Evolutionary conservation across 768 basidiomycete species (phyloP).

Genomic region (Austroboletus eburneus): DNA sequence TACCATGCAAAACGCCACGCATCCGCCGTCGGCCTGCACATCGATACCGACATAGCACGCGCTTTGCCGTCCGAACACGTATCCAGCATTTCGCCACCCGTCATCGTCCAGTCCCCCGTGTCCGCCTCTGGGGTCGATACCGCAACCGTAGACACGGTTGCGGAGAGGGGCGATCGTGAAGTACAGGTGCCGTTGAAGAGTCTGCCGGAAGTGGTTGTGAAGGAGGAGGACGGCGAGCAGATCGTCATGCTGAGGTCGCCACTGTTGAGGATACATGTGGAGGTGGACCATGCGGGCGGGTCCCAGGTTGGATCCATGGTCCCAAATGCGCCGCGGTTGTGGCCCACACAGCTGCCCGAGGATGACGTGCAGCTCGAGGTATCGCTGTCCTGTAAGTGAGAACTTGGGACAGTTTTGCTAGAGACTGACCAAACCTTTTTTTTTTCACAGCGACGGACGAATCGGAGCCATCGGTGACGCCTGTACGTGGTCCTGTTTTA

Average conservation of each 20-base stretch:
- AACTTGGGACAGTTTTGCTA: too few species aligned
- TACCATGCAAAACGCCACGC: constrained; percentile 48
- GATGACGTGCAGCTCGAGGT: constrained; percentile 17
- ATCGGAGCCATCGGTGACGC: constrained; percentile 7
- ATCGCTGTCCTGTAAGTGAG: too few species aligned
- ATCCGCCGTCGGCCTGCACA: constrained; percentile 36
- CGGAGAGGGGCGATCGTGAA: too few species aligned
- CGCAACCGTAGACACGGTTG: too few species aligned
- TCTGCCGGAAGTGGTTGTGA: constrained; percentile 8
- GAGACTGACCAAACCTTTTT: background rate
- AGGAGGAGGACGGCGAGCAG: background rate
- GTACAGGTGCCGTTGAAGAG: background rate
- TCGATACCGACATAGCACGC: constrained; percentile 42
- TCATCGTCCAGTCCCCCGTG: constrained; percentile 31
- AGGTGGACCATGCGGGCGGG: background rate
- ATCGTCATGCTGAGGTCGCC: constrained; percentile 10
- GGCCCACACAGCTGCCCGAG: constrained; percentile 23
- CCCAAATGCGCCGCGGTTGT: constrained; percentile 26
- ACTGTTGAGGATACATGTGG: constrained; percentile 6
- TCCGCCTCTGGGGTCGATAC: too few species aligned
- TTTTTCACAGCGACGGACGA: constrained; percentile 9
- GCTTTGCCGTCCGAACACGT: constrained; percentile 37
- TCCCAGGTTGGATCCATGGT: background rate
- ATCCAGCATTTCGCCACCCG: constrained; percentile 21
- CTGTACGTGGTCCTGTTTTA: constrained; percentile 13